Evolutionary conservation across 352 stramenopile genomes (phyloP).

Genomic region (Peronospora destructor): DNA sequence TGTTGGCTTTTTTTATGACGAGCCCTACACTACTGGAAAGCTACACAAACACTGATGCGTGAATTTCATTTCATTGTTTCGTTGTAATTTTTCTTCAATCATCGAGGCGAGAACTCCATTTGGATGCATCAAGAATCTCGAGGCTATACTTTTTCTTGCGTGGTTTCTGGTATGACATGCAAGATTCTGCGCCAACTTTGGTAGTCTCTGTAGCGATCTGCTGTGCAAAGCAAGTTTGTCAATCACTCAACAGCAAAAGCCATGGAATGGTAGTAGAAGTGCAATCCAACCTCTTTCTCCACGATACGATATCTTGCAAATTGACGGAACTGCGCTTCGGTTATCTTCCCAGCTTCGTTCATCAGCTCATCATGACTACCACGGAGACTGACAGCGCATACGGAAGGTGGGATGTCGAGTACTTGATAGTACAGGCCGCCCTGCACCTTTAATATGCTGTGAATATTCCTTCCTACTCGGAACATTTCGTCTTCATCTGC

Average conservation of each 20-base stretch:
- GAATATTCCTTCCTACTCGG: conserved; percentile 62
- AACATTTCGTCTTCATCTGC: conserved; percentile 60
- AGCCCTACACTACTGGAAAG: too few species aligned
- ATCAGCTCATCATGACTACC: conserved; percentile 26
- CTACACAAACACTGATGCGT: too few species aligned
- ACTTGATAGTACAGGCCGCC: conserved; percentile 63
- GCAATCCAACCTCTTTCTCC: conserved; percentile 32
- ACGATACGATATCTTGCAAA: conserved; percentile 62
- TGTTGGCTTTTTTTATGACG: too few species aligned
- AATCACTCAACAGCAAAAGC: neutral
- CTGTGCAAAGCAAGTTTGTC: conserved; percentile 8
- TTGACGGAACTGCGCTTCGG: conserved; percentile 61
- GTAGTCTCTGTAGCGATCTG: conserved; percentile 11
- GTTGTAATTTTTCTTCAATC: neutral
- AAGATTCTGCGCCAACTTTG: conserved; percentile 36
- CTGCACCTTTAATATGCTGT: conserved; percentile 55
- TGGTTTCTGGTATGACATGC: conserved; percentile 58
- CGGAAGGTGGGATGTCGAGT: conserved; percentile 12
- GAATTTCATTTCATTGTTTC: too few species aligned
- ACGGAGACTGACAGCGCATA: neutral
- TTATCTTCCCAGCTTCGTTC: conserved; percentile 48
- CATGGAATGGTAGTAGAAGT: neutral
- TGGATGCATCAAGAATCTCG: conserved; percentile 38
- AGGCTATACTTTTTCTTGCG: conserved; percentile 53
- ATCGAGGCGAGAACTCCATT: conserved; percentile 25